phyloP scores from a whole-genome alignment of 1,139 yeast species.

The Debaryomyces sp. region DNA sequence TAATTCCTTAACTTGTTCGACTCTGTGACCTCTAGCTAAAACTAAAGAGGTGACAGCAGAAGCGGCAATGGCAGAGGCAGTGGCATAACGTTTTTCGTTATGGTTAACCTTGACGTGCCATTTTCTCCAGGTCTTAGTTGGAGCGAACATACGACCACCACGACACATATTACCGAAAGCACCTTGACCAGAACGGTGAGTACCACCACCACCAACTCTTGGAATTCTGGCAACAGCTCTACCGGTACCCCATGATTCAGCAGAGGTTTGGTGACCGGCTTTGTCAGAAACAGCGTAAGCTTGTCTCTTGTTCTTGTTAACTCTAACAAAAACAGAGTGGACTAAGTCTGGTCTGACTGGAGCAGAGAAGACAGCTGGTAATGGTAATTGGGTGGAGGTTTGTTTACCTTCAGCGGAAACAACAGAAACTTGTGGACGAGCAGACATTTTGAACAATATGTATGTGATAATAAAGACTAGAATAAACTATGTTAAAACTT shows the following conservation, averaged over 20 bases:
- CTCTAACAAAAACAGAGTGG: constrained; percentile 97
- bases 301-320: constrained; percentile 99
- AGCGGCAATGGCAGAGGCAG: constrained; percentile 99
- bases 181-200: constrained; percentile 99
- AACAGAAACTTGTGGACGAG: constrained; percentile 97
- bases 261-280: constrained; percentile 99
- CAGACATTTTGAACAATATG: constrained; percentile 54
- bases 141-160: constrained; percentile 99
- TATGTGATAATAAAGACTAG: constrained; percentile 28
- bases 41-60: constrained; percentile 98
- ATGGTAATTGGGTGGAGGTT: constrained; percentile 81
- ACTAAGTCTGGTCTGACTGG: constrained; percentile 99
- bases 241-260: constrained; percentile 99
- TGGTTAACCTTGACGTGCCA: constrained; percentile 99
- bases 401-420: constrained; percentile 87
- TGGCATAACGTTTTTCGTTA: constrained; percentile 99
- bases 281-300: constrained; percentile 99
- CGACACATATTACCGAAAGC: constrained; percentile 99
- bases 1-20: constrained; percentile 97
- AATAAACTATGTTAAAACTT: constrained; percentile 4
- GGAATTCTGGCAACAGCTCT: constrained; percentile 99
- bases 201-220: constrained; percentile 99
- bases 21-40: constrained; percentile 99
- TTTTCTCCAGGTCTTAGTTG: constrained; percentile 99
- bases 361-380: constrained; percentile 99